A percentile compares a stretch with the other conserved stretches of the same genome.
Conservation (phyloP, 2,329 filamentous ascomycete genomes). For the Hypoxylon sp. region DNA sequence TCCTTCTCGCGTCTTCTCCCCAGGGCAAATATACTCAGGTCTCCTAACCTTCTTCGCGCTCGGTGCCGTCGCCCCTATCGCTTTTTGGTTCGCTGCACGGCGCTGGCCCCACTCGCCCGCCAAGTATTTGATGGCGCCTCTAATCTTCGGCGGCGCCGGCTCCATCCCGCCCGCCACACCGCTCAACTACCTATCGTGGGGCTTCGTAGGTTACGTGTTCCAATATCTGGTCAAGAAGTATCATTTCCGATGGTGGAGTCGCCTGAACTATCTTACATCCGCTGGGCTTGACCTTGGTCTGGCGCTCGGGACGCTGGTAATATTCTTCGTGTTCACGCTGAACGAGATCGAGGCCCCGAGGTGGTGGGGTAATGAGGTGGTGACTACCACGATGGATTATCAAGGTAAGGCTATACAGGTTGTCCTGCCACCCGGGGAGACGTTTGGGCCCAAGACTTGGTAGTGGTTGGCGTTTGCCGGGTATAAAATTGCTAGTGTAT, state of each 20-base stretch:
- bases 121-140: conserved; percentile 71
- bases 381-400: conserved; percentile 73
- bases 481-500: background rate
- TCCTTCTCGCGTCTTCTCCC: conserved; percentile 74
- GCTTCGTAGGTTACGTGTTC: conserved; percentile 78
- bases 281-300: conserved; percentile 79
- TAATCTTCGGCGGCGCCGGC: conserved; percentile 74
- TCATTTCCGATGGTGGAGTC: conserved; percentile 79
- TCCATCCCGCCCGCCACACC: conserved; percentile 77
- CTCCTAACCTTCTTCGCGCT: conserved; percentile 73
- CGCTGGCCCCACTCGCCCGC: conserved; percentile 66
- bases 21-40: conserved; percentile 72
- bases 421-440: conserved; percentile 67
- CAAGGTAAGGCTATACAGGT: conserved; percentile 71
- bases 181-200: conserved; percentile 82
- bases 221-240: conserved; percentile 76
- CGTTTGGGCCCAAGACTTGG: conserved; percentile 74
- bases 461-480: conserved; percentile 44
- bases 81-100: conserved; percentile 66
- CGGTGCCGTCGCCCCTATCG: conserved; percentile 68
- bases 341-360: conserved; percentile 72
- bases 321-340: conserved; percentile 79
- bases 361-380: conserved; percentile 79
- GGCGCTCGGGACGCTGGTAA: conserved; percentile 75
- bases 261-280: conserved; percentile 80